Percentiles rank a stretch among this genome's conserved stretches.
phyloP scores from a whole-genome alignment of 306 rosid genomes.

The Albizia julibrissin region DNA sequence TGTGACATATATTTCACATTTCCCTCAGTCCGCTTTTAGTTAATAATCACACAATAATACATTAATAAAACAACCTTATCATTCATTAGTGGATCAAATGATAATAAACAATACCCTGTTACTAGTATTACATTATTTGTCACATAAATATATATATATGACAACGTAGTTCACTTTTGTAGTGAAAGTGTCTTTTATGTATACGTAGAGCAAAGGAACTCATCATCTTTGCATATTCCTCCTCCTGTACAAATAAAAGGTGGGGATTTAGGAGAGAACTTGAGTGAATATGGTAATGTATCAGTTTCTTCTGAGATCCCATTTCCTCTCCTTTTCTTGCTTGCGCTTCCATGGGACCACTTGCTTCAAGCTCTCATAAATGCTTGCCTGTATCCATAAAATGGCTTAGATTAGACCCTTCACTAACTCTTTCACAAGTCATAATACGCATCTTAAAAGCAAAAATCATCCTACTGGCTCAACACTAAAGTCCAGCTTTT shows the following conservation, averaged over 20 bases:
- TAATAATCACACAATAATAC: not conserved
- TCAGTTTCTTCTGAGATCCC: slow-evolving; percentile 21
- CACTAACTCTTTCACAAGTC: not conserved
- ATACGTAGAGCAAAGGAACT: not conserved
- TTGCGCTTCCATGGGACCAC: slow-evolving; percentile 81
- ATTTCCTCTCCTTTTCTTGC: slow-evolving; percentile 46
- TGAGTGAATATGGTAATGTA: too few relatives aligned
- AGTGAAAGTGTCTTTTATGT: not conserved
- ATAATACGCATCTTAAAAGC: slow-evolving; percentile 5
- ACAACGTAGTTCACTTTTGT: not conserved
- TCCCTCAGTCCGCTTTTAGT: not conserved
- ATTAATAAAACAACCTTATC: not conserved
- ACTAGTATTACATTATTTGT: not conserved
- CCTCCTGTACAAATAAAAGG: slow-evolving; percentile 2
- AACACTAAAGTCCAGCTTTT: slow-evolving; percentile 33
- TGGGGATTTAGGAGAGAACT: not conserved
- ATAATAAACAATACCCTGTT: not conserved
- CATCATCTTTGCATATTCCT: not conserved
- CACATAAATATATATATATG: too few relatives aligned
- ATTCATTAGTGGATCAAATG: not conserved
- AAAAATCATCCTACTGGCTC: not conserved
- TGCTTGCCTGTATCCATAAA: slow-evolving; percentile 57
- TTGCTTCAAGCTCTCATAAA: slow-evolving; percentile 81
- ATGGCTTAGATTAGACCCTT: slow-evolving; percentile 20
- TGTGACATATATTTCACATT: not conserved